phyloP scores from a whole-genome alignment of 805 yeast species.

The Metschnikowia picachoensis region DNA sequence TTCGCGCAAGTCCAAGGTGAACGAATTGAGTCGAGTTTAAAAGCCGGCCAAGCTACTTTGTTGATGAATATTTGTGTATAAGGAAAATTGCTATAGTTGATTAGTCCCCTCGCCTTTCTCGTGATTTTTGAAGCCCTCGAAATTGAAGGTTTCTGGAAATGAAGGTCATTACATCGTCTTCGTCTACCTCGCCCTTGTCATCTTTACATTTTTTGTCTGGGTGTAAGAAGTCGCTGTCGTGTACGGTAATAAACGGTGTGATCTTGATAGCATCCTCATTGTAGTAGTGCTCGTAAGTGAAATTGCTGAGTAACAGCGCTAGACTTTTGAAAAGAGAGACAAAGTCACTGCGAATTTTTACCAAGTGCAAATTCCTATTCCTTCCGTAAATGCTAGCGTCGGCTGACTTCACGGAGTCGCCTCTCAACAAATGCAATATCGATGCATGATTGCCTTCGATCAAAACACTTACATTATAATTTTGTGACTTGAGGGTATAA shows the following conservation, averaged over 20 bases:
- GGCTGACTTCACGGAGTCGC: constrained; percentile 1
- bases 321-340: constrained; percentile 13
- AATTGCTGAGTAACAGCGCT: neutral
- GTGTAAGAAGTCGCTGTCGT: constrained; percentile 11
- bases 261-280: constrained; percentile 11
- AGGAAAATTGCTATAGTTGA: neutral
- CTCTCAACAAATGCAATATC: neutral
- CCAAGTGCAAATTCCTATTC: constrained; percentile 9
- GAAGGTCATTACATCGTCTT: constrained; percentile 3
- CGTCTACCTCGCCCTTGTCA: neutral
- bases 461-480: constrained; percentile 20
- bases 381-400: constrained; percentile 11
- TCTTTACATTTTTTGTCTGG: neutral
- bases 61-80: neutral
- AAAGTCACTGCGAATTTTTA: constrained; percentile 12
- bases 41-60: neutral
- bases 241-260: constrained; percentile 9
- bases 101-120: too few species aligned
- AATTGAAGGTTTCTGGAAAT: constrained; percentile 1
- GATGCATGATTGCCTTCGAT: constrained; percentile 11
- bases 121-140: neutral
- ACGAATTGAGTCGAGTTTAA: constrained; percentile 13
- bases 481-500: constrained; percentile 32
- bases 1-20: constrained; percentile 45
- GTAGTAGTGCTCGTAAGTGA: constrained; percentile 5